Base-by-base conservation (phyloP, 352 stramenopile species). In the Pythium guiyangense region DNA sequence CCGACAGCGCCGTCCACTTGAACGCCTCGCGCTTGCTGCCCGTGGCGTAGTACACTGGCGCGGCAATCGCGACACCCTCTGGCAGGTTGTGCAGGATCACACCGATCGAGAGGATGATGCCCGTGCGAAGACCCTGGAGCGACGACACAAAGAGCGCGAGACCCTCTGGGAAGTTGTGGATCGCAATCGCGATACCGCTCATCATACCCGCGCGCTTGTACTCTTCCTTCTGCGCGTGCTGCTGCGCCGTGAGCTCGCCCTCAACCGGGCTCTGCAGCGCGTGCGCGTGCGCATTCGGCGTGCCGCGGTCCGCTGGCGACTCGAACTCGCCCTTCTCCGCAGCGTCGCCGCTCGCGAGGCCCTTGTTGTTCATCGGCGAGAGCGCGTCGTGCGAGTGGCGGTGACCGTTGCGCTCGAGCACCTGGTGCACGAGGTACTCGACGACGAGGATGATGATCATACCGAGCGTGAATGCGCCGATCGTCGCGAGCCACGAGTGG, bases 91-190 rank as follows among this genome's bases (percentile, higher is more conserved):
- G 96, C 45, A 98, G 84, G 6, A 86, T 93, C 65, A 99, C 98
- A 37, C 88, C 94, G 54, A 98, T 71, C 6, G 95, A 94, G n/a
- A 98, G 73, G 27, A 94, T 78, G 31, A 84, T 66, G 44, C 96
- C 96, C 1, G 97, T 79, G 18, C 59, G 69, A 2, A 95, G 84
- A 69, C 96, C 88, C n/a, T 86, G 70, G 0, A 98, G 64, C 20
- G 91, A 86, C 1, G 84, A 90, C 34, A 98, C 90, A 64, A 97
- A 98, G n/a, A 96, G 97, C 20, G 93, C 96, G 20, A 98, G 63
- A 2, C 96, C 96, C 62, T 99, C 96, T 4, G 95, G 95, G 64
- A 99, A 96, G 70, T 99, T 99, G 74, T 99, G 96, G 54, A 98
- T 96, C 3, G 84, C 93, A 64, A 99, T 98, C 44, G 89, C 94